Evolutionary conservation across 2,329 filamentous ascomycete genomes (phyloP).

Genomic region (Coniochaeta hoffmannii): DNA sequence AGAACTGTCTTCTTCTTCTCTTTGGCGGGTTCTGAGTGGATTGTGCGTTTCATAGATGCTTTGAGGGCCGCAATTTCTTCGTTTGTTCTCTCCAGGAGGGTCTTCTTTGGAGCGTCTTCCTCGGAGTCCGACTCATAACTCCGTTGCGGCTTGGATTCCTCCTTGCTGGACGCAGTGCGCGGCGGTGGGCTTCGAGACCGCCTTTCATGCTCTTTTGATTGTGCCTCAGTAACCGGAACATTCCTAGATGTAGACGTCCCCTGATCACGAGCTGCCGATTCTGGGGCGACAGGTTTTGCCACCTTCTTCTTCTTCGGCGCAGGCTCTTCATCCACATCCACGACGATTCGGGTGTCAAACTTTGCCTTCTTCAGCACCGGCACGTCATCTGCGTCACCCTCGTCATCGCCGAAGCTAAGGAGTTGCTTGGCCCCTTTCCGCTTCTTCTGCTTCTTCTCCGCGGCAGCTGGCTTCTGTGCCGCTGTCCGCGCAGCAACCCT

Average conservation of each 20-base stretch:
- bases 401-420: constrained; percentile 70
- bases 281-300: constrained; percentile 16
- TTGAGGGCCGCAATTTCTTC: constrained; percentile 76
- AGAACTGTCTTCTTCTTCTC: constrained; percentile 60
- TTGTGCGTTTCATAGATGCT: constrained; percentile 68
- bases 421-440: constrained; percentile 69
- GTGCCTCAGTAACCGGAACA: constrained; percentile 5
- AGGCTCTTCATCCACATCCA: constrained; percentile 36
- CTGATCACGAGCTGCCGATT: constrained; percentile 9
- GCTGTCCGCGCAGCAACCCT: constrained; percentile 42
- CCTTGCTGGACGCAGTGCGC: constrained; percentile 6
- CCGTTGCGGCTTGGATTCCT: constrained; percentile 15
- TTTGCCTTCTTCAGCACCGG: constrained; percentile 68
- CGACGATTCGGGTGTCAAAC: constrained; percentile 69
- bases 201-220: constrained; percentile 5
- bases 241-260: constrained; percentile 9
- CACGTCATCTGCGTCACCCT: constrained; percentile 47
- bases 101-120: constrained; percentile 30
- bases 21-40: constrained; percentile 39
- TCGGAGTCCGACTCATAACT: constrained; percentile 22
- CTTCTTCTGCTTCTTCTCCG: constrained; percentile 56
- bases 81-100: constrained; percentile 61
- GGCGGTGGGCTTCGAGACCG: constrained; percentile 8
- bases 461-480: constrained; percentile 33
- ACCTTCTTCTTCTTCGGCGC: constrained; percentile 17